These are phyloP conservation scores for Knoxia roxburghii DNA, from an alignment of 257 asterid genomes.

Conservation along the genomic window DNA sequence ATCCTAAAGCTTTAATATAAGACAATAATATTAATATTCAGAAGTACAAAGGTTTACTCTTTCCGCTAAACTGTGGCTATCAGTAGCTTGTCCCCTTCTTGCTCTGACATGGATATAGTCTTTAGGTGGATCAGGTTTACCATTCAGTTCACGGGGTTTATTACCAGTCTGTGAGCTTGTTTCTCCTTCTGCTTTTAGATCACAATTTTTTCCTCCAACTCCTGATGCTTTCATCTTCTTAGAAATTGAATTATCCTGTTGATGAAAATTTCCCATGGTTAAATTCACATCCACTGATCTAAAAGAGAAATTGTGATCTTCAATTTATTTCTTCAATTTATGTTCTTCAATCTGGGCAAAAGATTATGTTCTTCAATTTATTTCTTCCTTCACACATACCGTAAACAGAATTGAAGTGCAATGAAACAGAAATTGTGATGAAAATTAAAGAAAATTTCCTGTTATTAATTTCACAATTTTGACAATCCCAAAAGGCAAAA, in stretches of 20 bases:
- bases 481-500: neutral
- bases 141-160: conserved; percentile 44
- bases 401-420: neutral
- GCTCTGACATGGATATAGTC: conserved; percentile 95
- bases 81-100: conserved; percentile 96
- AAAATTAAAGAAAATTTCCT: neutral
- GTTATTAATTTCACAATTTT: neutral
- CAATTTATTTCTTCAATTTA: neutral
- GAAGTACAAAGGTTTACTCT: conserved; percentile 40
- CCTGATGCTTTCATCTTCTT: conserved; percentile 44
- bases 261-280: neutral
- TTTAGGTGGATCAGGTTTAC: conserved; percentile 67
- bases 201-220: conserved; percentile 31
- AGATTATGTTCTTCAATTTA: neutral
- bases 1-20: too few species aligned
- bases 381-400: neutral
- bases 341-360: neutral
- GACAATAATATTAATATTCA: neutral
- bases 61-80: conserved; percentile 94
- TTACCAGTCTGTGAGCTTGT: conserved; percentile 43
- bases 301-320: neutral
- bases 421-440: neutral
- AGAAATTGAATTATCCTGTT: conserved; percentile 40
- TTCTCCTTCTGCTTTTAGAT: conserved; percentile 48
- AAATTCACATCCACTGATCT: neutral